Base-by-base conservation (phyloP, 164 flowering plant species). In the Macadamia tetraphylla region DNA sequence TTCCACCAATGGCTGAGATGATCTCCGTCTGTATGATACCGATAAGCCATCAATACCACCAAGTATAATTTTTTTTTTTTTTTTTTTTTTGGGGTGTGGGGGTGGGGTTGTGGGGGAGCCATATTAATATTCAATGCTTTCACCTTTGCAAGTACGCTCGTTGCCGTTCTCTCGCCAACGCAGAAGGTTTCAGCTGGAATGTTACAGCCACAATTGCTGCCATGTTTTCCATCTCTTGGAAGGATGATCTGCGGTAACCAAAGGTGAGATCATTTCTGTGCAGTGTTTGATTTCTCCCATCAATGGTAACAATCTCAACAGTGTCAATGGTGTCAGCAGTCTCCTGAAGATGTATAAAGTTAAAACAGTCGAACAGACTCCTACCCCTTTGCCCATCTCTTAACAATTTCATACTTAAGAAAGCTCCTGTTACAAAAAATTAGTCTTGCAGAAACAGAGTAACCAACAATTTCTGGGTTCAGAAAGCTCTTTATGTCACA, bases 161-260 rank as follows among this genome's bases (percentile, higher is more conserved):
- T 64, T 66, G 84, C 65, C 49, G 60, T 67, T 66, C 67, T 70
- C 52, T 78, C 11, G 87, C 75, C 6, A 68, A 57, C 6, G 58
- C 63, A 11, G 78, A 83, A 11, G 68, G 74, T 60, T 63, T 67
- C 65, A 86, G 74, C 15, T 62, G 65, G 65, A 86, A 81, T 43
- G 84, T 83, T 46, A 85, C 87, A 0, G 84, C 79, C 48, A 70
- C 57, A n/a, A 83, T 80, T 55, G 84, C 81, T 18, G 83, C 85
- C 68, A 83, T 64, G 75, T 80, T 73, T 31, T 78, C 52, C 88
- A 83, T 81, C 7, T 68, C 40, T 70, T 77, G 86, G 64, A 81
- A 85, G 7, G 78, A 62, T 10, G 87, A 82, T 46, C 53, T 51
- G 1, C 85, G 80, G 57, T 85, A 80, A 10, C 84, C 82, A 63